Evolutionary conservation across 768 basidiomycete genomes (phyloP).

Genomic region (Mycena kentingensis): DNA sequence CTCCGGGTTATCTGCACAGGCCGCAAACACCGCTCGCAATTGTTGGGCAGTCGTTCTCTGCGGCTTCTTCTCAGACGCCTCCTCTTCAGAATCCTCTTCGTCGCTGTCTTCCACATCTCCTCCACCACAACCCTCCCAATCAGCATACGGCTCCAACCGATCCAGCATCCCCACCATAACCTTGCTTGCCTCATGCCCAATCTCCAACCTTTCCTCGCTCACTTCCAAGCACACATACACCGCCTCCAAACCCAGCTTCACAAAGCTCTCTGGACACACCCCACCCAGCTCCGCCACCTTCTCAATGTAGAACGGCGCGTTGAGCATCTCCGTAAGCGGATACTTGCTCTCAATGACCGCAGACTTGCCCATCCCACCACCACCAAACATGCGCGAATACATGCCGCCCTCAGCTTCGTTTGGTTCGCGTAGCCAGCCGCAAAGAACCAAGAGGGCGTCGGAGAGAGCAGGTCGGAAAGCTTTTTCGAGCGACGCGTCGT

Average conservation of each 20-base stretch:
- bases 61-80: background rate
- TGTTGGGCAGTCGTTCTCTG: background rate
- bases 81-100: background rate
- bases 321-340: conserved; percentile 6
- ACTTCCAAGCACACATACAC: background rate
- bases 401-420: background rate
- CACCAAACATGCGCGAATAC: conserved; percentile 4
- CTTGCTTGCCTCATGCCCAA: background rate
- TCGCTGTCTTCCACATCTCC: background rate
- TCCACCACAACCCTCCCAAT: conserved; percentile 9
- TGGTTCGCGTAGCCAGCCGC: conserved; percentile 7
- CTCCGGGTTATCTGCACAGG: conserved; percentile 7
- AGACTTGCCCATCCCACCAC: background rate
- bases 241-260: background rate
- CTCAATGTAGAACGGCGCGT: conserved; percentile 13
- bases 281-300: background rate
- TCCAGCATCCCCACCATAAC: background rate
- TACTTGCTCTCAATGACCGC: conserved; percentile 4
- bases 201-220: conserved; percentile 3
- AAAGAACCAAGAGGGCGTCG: conserved; percentile 1
- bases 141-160: conserved; percentile 2
- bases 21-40: conserved; percentile 8
- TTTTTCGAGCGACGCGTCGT: background rate
- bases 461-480: background rate
- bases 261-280: background rate